Base-by-base conservation (phyloP, 768 basidiomycete genomes). In the Mycena vulgaris region DNA sequence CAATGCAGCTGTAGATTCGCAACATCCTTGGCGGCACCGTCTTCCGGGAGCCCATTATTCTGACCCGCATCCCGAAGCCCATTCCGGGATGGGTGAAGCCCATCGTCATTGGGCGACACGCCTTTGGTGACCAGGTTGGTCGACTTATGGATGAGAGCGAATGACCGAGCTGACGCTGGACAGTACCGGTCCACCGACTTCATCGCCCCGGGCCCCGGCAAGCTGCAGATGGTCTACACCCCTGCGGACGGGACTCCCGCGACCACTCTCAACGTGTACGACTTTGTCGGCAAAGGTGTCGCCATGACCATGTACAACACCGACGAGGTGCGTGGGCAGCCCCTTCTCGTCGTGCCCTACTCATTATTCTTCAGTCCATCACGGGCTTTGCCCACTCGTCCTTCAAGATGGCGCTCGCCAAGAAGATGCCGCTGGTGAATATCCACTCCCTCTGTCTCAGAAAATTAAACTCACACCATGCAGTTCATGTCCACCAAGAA, bases 261-360 rank as follows among this genome's bases (percentile, higher is more conserved):
- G 45, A 93, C 89, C 13, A 84, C 84, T 17, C 82, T 98, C 78
- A 85, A 97, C 71, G 96, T 99, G 45, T 99, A 95, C 76, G 92
- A 98, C 82, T 99, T 98, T 87, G 91, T 94, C 80, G 95, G 92
- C 30, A 88, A 88, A 65, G 98, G 98, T 74, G 95, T 98, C 35
- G 97, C 96, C 5, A 90, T 99, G 89, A 89, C 92, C 78, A 99
- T 99, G 98, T 98, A 99, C 85, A 98, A 98, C 84, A 98, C 96
- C 8, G 96, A 98, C 73, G 96, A 97, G 76, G 94, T 93, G 72
- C 28, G 82, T 72, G 23, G 21, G 72, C 72, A 37, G 28, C n/a
- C 16, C 57, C 9, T 35, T 42, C 55, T 66, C 23, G 65, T 33
- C 13, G 3, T 40, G 13, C 51, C 13, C 11, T 14, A 55, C 13